Evolutionary conservation across 2,329 filamentous ascomycete genomes (phyloP).

Genomic region (Sclerotinia minor): DNA sequence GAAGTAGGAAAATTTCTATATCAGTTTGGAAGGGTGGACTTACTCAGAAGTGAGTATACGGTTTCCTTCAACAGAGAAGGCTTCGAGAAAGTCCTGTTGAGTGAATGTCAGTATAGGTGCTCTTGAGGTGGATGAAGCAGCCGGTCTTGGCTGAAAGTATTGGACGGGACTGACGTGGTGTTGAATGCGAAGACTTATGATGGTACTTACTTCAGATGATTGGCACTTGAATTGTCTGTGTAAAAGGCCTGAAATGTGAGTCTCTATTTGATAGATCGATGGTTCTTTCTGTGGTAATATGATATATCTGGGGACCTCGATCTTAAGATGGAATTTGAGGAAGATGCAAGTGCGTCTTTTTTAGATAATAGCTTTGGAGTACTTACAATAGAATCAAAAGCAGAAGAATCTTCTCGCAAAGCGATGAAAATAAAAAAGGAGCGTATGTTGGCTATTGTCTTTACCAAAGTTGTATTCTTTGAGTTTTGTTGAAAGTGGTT

Average conservation of each 20-base stretch:
- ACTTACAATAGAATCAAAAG: constrained; percentile 20
- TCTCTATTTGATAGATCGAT: constrained; percentile 4
- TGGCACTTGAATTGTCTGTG: constrained; percentile 4
- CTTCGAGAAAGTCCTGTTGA: not conserved
- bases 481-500: constrained; percentile 13
- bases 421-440: constrained; percentile 7
- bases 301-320: not conserved
- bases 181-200: not conserved
- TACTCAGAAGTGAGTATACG: not conserved
- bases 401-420: constrained; percentile 11
- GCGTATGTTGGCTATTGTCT: constrained; percentile 3
- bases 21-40: not conserved
- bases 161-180: not conserved
- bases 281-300: constrained; percentile 6
- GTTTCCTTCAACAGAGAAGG: not conserved
- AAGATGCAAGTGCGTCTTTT: constrained; percentile 7
- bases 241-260: not conserved
- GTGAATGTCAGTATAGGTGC: not conserved
- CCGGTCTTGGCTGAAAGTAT: not conserved
- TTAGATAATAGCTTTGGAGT: not conserved
- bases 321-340: not conserved
- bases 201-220: not conserved
- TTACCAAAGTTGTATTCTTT: not conserved
- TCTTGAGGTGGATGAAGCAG: not conserved
- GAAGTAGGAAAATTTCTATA: not conserved